These are phyloP conservation scores for Hypoxylon intermedium DNA, from an alignment of 495 filamentous ascomycete species.

Conservation along the genomic window DNA sequence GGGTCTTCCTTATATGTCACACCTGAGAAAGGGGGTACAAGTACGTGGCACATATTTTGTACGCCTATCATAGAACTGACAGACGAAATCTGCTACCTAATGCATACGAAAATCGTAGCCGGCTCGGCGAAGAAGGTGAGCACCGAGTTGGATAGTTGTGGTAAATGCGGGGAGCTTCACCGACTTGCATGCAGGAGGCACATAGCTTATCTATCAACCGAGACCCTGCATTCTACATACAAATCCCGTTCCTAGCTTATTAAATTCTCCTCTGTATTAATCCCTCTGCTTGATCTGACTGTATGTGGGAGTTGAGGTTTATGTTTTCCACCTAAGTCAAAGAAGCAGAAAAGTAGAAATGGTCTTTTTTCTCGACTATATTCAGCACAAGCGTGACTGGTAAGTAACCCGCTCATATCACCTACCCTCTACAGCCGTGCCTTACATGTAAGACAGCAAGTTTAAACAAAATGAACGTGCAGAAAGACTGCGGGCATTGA, in stretches of 20 bases:
- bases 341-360: conserved; percentile 37
- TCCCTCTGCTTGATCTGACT: conserved; percentile 4
- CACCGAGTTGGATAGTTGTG: not conserved
- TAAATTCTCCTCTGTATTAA: conserved; percentile 1
- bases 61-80: not conserved
- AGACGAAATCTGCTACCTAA: not conserved
- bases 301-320: not conserved
- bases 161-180: conserved; percentile 29
- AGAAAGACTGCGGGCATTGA: conserved; percentile 69
- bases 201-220: conserved; percentile 23
- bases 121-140: conserved; percentile 38
- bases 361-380: conserved; percentile 64
- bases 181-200: conserved; percentile 8
- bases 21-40: not conserved
- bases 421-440: not conserved
- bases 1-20: too few relatives aligned
- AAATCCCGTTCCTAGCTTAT: conserved; percentile 5
- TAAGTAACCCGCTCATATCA: conserved; percentile 39
- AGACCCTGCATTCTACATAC: conserved; percentile 28
- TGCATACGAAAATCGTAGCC: conserved; percentile 35
- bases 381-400: conserved; percentile 67
- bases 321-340: too few relatives aligned
- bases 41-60: not conserved
- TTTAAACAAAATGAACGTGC: conserved; percentile 80
- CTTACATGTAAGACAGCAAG: conserved; percentile 60